Base-by-base conservation (phyloP, 257 asterid genomes). In the Fraxinus quadrangulata region DNA sequence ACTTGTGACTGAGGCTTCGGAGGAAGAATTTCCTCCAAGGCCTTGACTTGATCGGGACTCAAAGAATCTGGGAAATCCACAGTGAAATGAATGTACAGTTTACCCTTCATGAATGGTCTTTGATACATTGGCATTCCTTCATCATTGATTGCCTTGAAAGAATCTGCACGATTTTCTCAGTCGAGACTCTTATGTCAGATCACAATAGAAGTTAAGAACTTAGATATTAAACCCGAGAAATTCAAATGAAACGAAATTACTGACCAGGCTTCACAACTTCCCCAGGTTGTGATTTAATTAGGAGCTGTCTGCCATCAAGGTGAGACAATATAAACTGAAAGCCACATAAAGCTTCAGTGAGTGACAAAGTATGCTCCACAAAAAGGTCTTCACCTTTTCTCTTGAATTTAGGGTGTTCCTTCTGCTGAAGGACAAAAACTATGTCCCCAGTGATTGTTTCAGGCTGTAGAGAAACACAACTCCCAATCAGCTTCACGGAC, bases 81-180 rank as follows among this genome's bases (percentile, higher is more conserved):
- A 5, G 79, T 85, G 86, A 89, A 89, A 51, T 85, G 93, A 16
- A 89, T 77, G 72, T 89, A 89, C 40, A 89, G 86, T 42, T 87
- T 87, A 37, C 93, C 93, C 81, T 81, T 89, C 91, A 89, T 85
- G 87, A 89, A 87, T 67, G 92, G 83, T 65, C 91, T 87, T 71
- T 81, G 85, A 42, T 89, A 87, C 83, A 85, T 72, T 0, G 92
- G 92, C 92, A 89, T 89, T 23, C 91, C 91, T 73, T 89, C 92
- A 21, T 89, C 92, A 0, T 89, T 89, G 70, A 89, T 79, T 2
- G 88, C 89, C 87, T 87, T 89, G 81, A 77, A 87, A 14, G 91
- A 87, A 83, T 83, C 91, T 85, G 82, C 77, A 49, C 23, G n/a
- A 10, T 5, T 11, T 81, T 36, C 70, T 16, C 5, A 40, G 4